Conservation (phyloP, 2,329 filamentous ascomycete genomes). For the Tolypocladium amazonense region DNA sequence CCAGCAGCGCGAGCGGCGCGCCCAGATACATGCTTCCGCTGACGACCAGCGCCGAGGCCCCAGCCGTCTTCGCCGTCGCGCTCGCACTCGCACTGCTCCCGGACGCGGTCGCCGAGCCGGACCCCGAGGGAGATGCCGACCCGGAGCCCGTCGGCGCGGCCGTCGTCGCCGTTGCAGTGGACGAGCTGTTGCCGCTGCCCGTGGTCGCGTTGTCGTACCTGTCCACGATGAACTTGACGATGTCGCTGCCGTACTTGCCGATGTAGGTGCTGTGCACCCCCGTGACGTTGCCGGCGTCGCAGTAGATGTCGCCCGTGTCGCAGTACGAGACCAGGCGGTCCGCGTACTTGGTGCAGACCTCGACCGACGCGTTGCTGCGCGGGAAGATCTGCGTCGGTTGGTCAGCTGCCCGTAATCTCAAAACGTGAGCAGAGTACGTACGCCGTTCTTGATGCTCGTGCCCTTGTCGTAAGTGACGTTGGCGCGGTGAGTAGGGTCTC, state of each 20-base stretch:
- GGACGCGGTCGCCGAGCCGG: neutral
- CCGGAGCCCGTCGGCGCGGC: neutral
- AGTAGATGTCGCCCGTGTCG: slow-evolving; percentile 30
- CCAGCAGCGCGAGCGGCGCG: neutral
- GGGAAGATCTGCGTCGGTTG: slow-evolving; percentile 20
- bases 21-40: neutral
- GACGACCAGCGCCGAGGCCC: neutral
- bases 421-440: slow-evolving; percentile 11
- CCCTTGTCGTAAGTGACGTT: slow-evolving; percentile 24
- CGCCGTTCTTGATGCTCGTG: slow-evolving; percentile 24
- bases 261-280: slow-evolving; percentile 25
- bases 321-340: slow-evolving; percentile 28
- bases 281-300: slow-evolving; percentile 19
- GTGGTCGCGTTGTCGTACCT: slow-evolving; percentile 10
- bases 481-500: slow-evolving; percentile 28
- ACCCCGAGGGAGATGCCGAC: neutral
- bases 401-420: neutral
- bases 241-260: slow-evolving; percentile 20
- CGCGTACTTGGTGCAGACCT: slow-evolving; percentile 21
- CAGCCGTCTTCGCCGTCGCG: neutral
- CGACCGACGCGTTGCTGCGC: slow-evolving; percentile 19
- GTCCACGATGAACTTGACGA: slow-evolving; percentile 23
- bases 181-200: neutral
- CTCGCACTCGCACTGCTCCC: neutral
- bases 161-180: neutral